A percentile compares a stretch with the other conserved stretches of the same genome.
phyloP scores from a whole-genome alignment of 2,329 filamentous ascomycete genomes.

The Ascochyta rabiei region DNA sequence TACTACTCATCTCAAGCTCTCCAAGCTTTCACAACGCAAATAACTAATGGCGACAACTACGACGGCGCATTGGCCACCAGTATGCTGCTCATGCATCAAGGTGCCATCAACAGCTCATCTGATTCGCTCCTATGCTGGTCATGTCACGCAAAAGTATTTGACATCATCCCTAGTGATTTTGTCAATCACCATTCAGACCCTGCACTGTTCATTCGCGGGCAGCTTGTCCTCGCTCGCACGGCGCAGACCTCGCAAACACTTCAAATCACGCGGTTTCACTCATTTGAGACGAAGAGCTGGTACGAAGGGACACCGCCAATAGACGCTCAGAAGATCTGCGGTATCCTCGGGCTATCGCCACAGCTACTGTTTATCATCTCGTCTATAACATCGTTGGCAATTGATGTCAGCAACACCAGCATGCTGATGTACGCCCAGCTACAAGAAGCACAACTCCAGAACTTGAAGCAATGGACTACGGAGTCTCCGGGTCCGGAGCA shows the following conservation, averaged over 20 bases:
- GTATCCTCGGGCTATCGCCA: conserved; percentile 36
- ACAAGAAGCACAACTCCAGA: conserved; percentile 34
- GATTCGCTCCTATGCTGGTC: conserved; percentile 42
- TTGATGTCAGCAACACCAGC: conserved; percentile 21
- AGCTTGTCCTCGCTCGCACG: conserved; percentile 38
- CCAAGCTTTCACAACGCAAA: conserved; percentile 36
- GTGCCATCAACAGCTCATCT: conserved; percentile 31
- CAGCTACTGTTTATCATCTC: conserved; percentile 39
- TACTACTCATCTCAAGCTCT: conserved; percentile 43
- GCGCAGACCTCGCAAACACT: conserved; percentile 32
- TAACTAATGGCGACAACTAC: conserved; percentile 34
- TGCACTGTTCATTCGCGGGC: conserved; percentile 37
- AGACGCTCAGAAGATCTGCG: conserved; percentile 35
- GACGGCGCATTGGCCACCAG: conserved; percentile 41
- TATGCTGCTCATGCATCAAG: conserved; percentile 44
- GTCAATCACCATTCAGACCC: conserved; percentile 34
- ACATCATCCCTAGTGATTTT: conserved; percentile 32
- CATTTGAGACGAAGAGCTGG: conserved; percentile 36
- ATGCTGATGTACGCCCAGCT: conserved; percentile 33
- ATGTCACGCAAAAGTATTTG: conserved; percentile 41
- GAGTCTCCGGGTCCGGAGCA: conserved; percentile 31
- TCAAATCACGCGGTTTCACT: conserved; percentile 28
- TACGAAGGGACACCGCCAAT: conserved; percentile 25
- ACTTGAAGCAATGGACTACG: conserved; percentile 35
- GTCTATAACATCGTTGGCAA: conserved; percentile 33